Evolutionary conservation across 257 asterid species (phyloP), one percentile per base, ranked within the genome.

Genomic region (Leptodermis oblonga): DNA sequence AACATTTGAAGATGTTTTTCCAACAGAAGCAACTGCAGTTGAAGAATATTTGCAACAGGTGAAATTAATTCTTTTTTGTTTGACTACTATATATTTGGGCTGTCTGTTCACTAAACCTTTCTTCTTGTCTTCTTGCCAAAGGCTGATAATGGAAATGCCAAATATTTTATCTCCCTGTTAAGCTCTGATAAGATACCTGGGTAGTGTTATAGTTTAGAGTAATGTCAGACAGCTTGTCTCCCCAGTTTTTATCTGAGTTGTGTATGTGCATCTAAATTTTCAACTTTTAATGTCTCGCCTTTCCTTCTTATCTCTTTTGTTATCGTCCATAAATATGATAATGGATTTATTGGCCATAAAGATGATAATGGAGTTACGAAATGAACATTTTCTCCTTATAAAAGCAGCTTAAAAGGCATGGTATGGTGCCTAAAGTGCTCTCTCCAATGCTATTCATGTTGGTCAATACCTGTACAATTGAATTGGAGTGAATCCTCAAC

Each of bases 1-100:
- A 43, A 91, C 97, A 22, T 94, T 85, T 67, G 99, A 94, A 83
- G 99, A 94, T 69, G 96, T 94, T 69, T 94, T 91, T 70, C 99
- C 97, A 22, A 90, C 97, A 12, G 99, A 94, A 82, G 99, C 97
- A 72, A 89, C 99, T 1, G 81, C 88, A 14, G 92, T 94, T 55
- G 99, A 94, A 79, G 99, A 94, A 77, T 94, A 91, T 86, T 81
- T 94, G 74, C 96, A 91, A 62, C 99, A 94, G 96, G 97, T 91
- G 80, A 54, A 73, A 37, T 73, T 56, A 68, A 60, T 20, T 66
- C 67, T 75, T 54, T n/a, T n/a, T 52, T 70, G 41, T 66, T 43
- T 70, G n/a, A 13, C n/a, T n/a, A 37, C 30, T 18, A 59, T 39
- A 36, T 46, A 46, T 14, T 33, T 15, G 33, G 25, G 33, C 23